Evolutionary conservation across 2,329 filamentous ascomycete genomes (phyloP).

Genomic region (Penicillium nordicum): DNA sequence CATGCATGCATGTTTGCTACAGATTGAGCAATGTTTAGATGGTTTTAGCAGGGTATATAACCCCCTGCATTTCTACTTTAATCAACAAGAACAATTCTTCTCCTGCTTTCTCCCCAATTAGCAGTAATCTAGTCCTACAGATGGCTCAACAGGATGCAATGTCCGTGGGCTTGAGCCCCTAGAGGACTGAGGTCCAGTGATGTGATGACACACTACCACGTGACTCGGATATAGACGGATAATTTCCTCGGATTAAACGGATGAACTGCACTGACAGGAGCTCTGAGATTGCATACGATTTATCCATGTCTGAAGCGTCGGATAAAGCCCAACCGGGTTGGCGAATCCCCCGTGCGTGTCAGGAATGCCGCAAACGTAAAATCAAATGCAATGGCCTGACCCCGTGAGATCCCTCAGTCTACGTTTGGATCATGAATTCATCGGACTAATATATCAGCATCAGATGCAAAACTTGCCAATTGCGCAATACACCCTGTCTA

Average conservation of each 20-base stretch:
- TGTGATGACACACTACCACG: conserved; percentile 4
- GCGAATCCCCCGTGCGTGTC: conserved; percentile 40
- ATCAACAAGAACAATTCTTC: too few relatives aligned
- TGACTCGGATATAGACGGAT: conserved; percentile 24
- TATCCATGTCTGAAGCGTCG: conserved; percentile 26
- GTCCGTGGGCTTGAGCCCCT: background rate
- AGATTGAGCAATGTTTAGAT: too few relatives aligned
- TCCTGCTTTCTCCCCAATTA: too few relatives aligned
- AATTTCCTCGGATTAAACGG: conserved; percentile 9
- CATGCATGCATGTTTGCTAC: too few relatives aligned
- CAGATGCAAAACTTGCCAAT: conserved; percentile 38
- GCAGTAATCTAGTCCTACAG: too few relatives aligned
- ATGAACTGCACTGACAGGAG: conserved; percentile 3
- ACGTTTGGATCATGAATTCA: background rate
- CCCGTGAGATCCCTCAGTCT: conserved; percentile 27
- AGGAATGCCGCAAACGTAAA: conserved; percentile 43
- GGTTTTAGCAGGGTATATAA: too few relatives aligned
- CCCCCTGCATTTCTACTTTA: too few relatives aligned
- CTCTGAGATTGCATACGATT: background rate
- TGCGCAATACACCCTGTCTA: conserved; percentile 32
- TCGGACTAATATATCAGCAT: background rate
- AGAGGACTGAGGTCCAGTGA: background rate
- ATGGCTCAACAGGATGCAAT: too few relatives aligned
- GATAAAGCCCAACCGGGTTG: conserved; percentile 20
- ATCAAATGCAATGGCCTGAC: conserved; percentile 40